Base-by-base conservation (phyloP, 192 early-diverging fungal species). In the Blastocladiella britannica region DNA sequence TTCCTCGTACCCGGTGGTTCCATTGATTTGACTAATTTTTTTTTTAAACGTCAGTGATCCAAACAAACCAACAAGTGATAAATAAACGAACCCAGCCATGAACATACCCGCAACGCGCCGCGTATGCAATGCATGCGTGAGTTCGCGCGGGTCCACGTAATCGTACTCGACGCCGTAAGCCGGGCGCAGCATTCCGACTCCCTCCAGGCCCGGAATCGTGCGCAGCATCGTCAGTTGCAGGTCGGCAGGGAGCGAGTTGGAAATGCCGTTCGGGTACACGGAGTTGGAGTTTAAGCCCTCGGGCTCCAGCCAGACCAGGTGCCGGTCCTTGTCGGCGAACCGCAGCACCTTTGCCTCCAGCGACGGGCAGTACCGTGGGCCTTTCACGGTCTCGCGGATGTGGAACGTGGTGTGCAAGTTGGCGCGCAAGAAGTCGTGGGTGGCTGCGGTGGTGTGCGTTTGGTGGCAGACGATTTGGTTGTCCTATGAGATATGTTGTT, bases 131-230 rank as follows among this genome's bases (percentile, higher is more conserved):
- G 76, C 85, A 12, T 76, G 76, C 60, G 73, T 65, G 28, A 88
- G 68, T 63, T 88, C 86, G 27, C 86, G 80, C 7, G 86, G 86
- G 62, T 88, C 86, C 7, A 88, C 68, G 57, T 88, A 80, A 54
- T 88, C 86, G 62, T 88, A 88, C 60, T 88, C 84, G n/a, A 88
- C 86, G 27, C 86, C 86, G 59, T 88, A 88, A 22, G 78, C 82
- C 15, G 82, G 81, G 43, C 76, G 72, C 25, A 81, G 62, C 75
- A 88, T 86, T 8, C 57, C 63, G 1, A 86, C 86, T 55, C 79
- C 79, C 62, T 86, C 84, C 18, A 88, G 69, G 4, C 86, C 86
- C 5, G 71, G 75, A 29, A 88, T 85, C 31, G 74, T 78, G 47
- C 80, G 71, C 58, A 88, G 63, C 55, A 88, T 74, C 43, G 74